These are phyloP conservation scores for Extremus antarcticus DNA, from an alignment of 495 filamentous ascomycete genomes.

Conservation along the genomic window DNA sequence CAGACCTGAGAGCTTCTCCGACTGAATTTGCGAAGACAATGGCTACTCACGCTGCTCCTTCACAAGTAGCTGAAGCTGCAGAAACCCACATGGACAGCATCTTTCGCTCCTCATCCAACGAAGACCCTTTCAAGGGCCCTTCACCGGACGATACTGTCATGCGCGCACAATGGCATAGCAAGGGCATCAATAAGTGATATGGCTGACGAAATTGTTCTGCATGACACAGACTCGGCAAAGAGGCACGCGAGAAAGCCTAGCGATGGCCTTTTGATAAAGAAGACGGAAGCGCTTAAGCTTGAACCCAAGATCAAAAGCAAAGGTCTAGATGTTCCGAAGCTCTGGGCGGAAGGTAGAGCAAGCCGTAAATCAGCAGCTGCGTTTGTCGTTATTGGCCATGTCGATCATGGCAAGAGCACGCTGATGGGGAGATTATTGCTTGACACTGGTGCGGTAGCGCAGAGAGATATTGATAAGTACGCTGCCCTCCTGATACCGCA, in stretches of 20 bases:
- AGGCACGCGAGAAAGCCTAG: constrained; percentile 36
- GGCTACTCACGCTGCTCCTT: background rate
- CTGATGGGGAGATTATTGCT: constrained; percentile 91
- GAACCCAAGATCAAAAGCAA: constrained; percentile 64
- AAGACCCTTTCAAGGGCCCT: constrained; percentile 64
- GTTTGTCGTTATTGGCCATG: constrained; percentile 95
- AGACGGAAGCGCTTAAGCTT: constrained; percentile 13
- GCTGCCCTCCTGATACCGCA: background rate
- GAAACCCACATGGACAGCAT: constrained; percentile 1
- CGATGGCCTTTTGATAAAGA: constrained; percentile 27
- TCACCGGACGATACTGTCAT: constrained; percentile 89
- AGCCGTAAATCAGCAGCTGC: constrained; percentile 73
- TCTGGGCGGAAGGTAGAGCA: constrained; percentile 66
- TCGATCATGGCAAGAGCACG: constrained; percentile 95
- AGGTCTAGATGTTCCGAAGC: constrained; percentile 61
- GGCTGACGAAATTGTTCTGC: too few species aligned
- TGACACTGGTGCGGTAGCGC: constrained; percentile 76
- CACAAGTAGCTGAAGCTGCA: constrained; percentile 16
- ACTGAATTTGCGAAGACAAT: constrained; percentile 20
- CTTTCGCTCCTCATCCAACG: background rate
- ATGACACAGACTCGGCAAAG: constrained; percentile 29
- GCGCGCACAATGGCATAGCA: constrained; percentile 54
- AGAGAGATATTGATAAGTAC: constrained; percentile 67
- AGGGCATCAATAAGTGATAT: constrained; percentile 13
- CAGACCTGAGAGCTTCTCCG: constrained; percentile 18